Conservation (phyloP, 2,329 filamentous ascomycete genomes). For the Penicillium sp. region DNA sequence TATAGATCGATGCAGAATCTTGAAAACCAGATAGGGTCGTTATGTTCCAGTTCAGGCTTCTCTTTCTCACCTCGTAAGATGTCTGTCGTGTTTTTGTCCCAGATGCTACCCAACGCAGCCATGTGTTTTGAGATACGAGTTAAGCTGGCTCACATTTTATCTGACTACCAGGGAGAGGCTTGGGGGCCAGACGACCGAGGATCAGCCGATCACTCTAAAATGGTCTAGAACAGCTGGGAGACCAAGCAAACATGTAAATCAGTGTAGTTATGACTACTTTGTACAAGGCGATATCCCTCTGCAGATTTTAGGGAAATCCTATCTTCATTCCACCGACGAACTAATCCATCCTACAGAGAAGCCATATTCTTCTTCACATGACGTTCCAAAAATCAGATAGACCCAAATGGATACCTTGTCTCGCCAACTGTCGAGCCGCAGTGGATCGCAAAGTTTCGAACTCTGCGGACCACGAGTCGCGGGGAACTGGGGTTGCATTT, state of each 20-base stretch:
- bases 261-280: not conserved
- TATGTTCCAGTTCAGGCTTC: not conserved
- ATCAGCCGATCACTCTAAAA: not conserved
- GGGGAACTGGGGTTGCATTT: conserved; percentile 4
- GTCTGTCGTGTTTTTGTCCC: not conserved
- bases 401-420: conserved; percentile 4
- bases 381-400: conserved; percentile 1
- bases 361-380: not conserved
- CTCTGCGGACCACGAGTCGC: conserved; percentile 14
- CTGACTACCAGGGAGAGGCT: not conserved
- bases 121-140: conserved; percentile 7
- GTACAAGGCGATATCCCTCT: not conserved
- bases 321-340: not conserved
- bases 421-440: conserved; percentile 13
- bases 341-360: not conserved
- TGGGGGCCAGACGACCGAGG: not conserved
- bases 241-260: not conserved
- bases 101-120: not conserved
- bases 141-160: not conserved
- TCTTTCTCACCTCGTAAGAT: not conserved
- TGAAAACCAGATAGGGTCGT: not conserved
- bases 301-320: no score
- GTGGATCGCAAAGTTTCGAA: conserved; percentile 13
- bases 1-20: conserved; percentile 3
- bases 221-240: conserved; percentile 4